Conservation (phyloP, 345 rosid genomes). For the Schrenkiella parvula region DNA sequence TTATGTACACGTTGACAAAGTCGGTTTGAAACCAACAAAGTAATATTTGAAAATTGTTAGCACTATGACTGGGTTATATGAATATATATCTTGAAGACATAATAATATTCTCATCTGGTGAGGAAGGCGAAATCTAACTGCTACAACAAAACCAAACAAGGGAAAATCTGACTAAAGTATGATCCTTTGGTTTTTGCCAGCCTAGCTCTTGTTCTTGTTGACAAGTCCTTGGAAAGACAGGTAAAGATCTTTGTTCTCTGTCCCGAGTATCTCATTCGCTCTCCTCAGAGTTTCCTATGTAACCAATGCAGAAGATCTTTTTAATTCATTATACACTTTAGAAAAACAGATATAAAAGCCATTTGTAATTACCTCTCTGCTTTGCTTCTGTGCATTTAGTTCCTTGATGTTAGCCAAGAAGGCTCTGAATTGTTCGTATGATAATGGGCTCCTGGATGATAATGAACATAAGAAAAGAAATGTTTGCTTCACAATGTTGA, state of each 20-base stretch:
- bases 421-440: slow-evolving; percentile 82
- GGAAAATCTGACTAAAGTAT: too few species aligned
- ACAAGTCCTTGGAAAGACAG: slow-evolving; percentile 68
- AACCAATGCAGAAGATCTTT: background rate
- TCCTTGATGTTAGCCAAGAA: slow-evolving; percentile 82
- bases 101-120: too few species aligned
- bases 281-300: slow-evolving; percentile 71
- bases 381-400: slow-evolving; percentile 76
- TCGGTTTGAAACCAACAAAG: too few species aligned
- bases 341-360: too few species aligned
- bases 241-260: slow-evolving; percentile 69
- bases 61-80: too few species aligned
- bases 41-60: too few species aligned
- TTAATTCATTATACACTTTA: background rate
- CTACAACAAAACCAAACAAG: too few species aligned
- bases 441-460: slow-evolving; percentile 59
- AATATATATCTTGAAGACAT: too few species aligned
- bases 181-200: too few species aligned
- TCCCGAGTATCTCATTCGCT: slow-evolving; percentile 74
- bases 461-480: background rate
- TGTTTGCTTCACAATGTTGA: background rate
- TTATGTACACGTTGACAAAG: too few species aligned
- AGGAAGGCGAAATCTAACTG: too few species aligned
- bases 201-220: slow-evolving; percentile 36
- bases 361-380: slow-evolving; percentile 50